A percentile compares a stretch with the other conserved stretches of the same genome.
These are phyloP conservation scores for Yamadazyma sp. DNA, from an alignment of 805 yeast species.

Conservation along the genomic window DNA sequence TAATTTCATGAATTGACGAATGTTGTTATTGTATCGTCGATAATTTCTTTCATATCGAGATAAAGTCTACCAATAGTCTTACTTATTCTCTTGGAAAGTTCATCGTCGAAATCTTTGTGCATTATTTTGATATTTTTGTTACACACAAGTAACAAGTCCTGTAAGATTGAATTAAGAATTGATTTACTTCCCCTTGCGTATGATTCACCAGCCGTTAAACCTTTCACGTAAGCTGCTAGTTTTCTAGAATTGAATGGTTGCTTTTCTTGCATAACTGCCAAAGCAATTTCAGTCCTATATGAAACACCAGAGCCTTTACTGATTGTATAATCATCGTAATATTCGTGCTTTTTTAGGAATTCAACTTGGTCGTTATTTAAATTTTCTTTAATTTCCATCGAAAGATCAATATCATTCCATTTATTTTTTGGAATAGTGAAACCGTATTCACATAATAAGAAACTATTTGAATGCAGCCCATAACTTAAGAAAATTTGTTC, in stretches of 20 bases:
- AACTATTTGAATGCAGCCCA: conserved; percentile 87
- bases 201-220: conserved; percentile 44
- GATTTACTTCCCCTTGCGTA: conserved; percentile 2
- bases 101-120: not conserved
- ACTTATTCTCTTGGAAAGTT: not conserved
- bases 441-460: conserved; percentile 83
- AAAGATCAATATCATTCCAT: conserved; percentile 72
- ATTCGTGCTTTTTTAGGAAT: conserved; percentile 51
- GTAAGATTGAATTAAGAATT: not conserved
- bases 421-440: conserved; percentile 56
- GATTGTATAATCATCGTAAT: conserved; percentile 74
- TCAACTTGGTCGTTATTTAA: conserved; percentile 32
- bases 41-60: conserved; percentile 1
- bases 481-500: conserved; percentile 73
- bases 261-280: conserved; percentile 52
- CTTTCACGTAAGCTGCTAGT: conserved; percentile 41
- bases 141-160: not conserved
- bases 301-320: conserved; percentile 50
- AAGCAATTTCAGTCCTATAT: conserved; percentile 71
- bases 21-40: not conserved
- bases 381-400: conserved; percentile 39
- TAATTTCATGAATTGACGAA: not conserved
- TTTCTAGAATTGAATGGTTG: conserved; percentile 27
- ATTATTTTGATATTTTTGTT: not conserved
- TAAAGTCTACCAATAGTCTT: conserved; percentile 2